phyloP scores from a whole-genome alignment of 768 basidiomycete genomes.

The Mycena vitilis region DNA sequence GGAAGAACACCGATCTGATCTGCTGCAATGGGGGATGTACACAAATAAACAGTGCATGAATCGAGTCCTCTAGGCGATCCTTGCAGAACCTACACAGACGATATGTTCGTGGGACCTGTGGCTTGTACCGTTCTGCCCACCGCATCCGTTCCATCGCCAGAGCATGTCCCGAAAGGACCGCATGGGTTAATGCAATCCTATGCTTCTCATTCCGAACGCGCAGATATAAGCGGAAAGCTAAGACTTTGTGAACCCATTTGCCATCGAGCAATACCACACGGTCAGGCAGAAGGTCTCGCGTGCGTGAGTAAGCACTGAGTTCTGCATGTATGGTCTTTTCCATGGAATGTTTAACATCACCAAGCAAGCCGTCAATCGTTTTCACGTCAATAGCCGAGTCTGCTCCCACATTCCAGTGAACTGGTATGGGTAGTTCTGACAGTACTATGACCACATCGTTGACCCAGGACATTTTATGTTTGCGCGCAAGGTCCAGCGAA shows the following conservation, averaged over 20 bases:
- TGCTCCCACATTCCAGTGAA: not conserved
- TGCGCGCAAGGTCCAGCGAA: not conserved
- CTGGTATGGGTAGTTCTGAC: constrained; percentile 3
- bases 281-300: not conserved
- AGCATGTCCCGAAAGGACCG: no score
- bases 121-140: no score
- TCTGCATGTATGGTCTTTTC: not conserved
- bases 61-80: no score
- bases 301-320: not conserved
- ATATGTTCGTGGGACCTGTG: no score
- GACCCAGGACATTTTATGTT: constrained; percentile 1
- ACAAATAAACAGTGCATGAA: not conserved
- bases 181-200: not conserved
- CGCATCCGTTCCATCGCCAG: no score
- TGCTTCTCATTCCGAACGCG: not conserved
- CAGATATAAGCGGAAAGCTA: not conserved
- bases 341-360: constrained; percentile 3
- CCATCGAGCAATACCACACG: not conserved
- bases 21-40: not conserved
- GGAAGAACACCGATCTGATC: not conserved
- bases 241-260: not conserved
- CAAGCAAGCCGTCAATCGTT: constrained; percentile 1
- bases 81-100: no score
- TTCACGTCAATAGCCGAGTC: not conserved
- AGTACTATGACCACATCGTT: constrained; percentile 3